Conservation (phyloP, 2,329 filamentous ascomycete genomes). For the Aspergillus pseudonomiae region DNA sequence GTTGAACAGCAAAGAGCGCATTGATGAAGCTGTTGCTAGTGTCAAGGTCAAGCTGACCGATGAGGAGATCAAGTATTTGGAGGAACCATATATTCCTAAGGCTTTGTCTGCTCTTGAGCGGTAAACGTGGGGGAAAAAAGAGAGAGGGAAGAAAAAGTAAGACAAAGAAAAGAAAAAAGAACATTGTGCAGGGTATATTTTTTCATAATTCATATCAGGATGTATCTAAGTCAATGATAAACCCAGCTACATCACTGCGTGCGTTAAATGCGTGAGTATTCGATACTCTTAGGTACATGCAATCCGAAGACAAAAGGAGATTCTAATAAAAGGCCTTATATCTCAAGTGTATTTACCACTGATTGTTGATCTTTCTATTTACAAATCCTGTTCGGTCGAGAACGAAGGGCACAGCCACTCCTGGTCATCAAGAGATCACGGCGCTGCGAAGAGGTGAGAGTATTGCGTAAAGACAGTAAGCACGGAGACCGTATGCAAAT, state of each 20-base stretch:
- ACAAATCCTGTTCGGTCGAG: not conserved
- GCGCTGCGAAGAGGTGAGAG: constrained; percentile 4
- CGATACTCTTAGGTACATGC: not conserved
- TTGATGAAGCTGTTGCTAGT: constrained; percentile 62
- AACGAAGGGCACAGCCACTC: not conserved
- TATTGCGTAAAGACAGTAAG: constrained; percentile 1
- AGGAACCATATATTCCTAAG: constrained; percentile 64
- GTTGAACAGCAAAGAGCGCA: constrained; percentile 59
- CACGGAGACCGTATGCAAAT: not conserved
- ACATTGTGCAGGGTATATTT: not conserved
- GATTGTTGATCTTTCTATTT: not conserved
- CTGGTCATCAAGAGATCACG: not conserved
- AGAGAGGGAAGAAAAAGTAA: no score
- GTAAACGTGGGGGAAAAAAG: constrained; percentile 13
- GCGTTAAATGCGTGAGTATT: not conserved
- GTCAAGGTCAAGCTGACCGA: constrained; percentile 53
- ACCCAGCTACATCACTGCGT: not conserved
- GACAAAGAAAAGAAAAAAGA: not conserved
- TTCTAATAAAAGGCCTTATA: not conserved
- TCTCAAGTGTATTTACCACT: not conserved
- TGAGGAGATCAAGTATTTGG: constrained; percentile 64
- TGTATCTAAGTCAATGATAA: not conserved
- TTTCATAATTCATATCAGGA: not conserved
- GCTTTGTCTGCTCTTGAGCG: constrained; percentile 29
- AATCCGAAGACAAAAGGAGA: not conserved